These are phyloP conservation scores for Vitis hybrid DNA, from an alignment of 177 flowering plant genomes.

Conservation along the genomic window DNA sequence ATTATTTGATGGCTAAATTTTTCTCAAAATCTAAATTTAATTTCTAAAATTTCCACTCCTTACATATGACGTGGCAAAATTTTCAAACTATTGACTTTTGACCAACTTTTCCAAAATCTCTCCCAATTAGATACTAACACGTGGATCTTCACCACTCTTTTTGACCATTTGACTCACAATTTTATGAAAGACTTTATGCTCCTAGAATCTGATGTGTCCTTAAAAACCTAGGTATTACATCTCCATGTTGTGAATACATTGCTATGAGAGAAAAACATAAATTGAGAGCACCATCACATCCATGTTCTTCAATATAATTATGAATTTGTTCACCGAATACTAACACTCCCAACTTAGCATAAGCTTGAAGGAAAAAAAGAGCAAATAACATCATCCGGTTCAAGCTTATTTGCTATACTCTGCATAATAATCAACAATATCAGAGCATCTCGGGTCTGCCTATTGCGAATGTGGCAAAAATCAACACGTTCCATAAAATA, in stretches of 20 bases:
- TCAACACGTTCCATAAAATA: constrained; percentile 70
- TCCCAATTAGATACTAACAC: no score
- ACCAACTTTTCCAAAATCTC: no score
- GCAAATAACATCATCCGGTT: constrained; percentile 74
- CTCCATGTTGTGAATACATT: constrained; percentile 76
- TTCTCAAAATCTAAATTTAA: no score
- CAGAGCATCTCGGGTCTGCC: constrained; percentile 47
- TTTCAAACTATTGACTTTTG: no score
- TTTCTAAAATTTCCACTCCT: no score
- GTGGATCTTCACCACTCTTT: no score
- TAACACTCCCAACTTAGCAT: constrained; percentile 50
- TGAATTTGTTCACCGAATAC: constrained; percentile 63
- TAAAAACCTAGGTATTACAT: no score
- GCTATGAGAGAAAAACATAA: constrained; percentile 60
- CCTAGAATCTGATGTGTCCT: no score
- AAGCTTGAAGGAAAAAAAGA: constrained; percentile 63
- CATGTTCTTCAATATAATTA: constrained; percentile 37
- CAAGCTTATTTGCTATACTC: constrained; percentile 20
- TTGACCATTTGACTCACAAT: no score
- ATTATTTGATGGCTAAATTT: no score
- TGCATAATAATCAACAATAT: constrained; percentile 55
- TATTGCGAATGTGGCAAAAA: constrained; percentile 51
- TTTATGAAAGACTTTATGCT: no score
- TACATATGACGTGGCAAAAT: no score
- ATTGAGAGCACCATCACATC: constrained; percentile 32